phyloP scores from a whole-genome alignment of 306 rosid species.

The Chamaecrista fasciculata region DNA sequence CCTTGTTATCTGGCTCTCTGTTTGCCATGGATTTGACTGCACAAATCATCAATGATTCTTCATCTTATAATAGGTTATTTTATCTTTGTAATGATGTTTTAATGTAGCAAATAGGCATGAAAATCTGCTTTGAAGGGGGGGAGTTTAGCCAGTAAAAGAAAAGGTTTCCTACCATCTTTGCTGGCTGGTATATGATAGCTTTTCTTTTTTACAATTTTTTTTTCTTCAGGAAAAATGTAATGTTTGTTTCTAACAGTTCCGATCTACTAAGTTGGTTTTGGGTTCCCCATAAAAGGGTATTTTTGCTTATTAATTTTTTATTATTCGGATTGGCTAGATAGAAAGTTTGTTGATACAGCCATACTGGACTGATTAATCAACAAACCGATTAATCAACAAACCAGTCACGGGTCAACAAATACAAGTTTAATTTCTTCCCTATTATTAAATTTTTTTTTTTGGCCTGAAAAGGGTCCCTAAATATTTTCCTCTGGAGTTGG shows the following conservation, averaged over 20 bases:
- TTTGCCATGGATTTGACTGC: slow-evolving; percentile 90
- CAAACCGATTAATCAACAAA: too few relatives aligned
- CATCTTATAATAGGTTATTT: slow-evolving; percentile 27
- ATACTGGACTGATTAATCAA: too few relatives aligned
- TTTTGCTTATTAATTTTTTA: background rate
- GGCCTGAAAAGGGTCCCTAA: too few relatives aligned
- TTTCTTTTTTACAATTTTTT: slow-evolving; percentile 16
- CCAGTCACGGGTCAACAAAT: too few relatives aligned
- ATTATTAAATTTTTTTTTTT: too few relatives aligned
- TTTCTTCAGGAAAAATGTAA: slow-evolving; percentile 4
- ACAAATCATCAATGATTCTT: slow-evolving; percentile 47
- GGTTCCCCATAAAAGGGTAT: background rate
- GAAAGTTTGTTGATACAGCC: background rate
- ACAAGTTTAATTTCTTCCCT: too few relatives aligned
- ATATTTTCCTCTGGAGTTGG: too few relatives aligned
- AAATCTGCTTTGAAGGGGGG: slow-evolving; percentile 31
- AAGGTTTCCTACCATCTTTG: slow-evolving; percentile 31
- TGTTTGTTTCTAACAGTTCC: background rate
- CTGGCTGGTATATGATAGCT: slow-evolving; percentile 19
- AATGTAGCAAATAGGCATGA: slow-evolving; percentile 15
- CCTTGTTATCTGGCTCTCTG: slow-evolving; percentile 83
- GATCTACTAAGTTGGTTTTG: background rate
- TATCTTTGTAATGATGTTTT: slow-evolving; percentile 16
- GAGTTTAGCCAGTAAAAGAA: slow-evolving; percentile 28
- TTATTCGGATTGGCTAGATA: background rate